Evolutionary conservation across 2,329 filamentous ascomycete species (phyloP), one percentile per base, ranked within the genome.

Genomic region (Orbilia oligospora): DNA sequence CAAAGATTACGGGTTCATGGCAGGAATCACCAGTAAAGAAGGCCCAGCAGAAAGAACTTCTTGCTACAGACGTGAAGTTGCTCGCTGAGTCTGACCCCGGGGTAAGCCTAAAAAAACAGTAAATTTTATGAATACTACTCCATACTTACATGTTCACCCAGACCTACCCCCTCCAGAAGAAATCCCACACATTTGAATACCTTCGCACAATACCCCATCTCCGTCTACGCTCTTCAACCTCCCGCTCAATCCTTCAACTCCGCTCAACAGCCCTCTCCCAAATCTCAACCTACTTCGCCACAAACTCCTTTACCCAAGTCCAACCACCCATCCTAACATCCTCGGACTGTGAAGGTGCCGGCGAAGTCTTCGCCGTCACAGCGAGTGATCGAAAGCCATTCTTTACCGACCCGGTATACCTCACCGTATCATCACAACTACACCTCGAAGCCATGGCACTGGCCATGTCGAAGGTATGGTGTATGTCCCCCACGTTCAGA

Each of bases 311-410:
- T 82, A 88, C 93, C 75, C 92, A 98, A 85, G 93, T 93, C 6
- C 95, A 98, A 81, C 93, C 96, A 3, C 96, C 96, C 3, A 91
- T 98, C 82, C 93, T 99, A 82, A 98, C 96, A 0, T 97, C 95
- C 0, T 97, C 95, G 0, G 96, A 99, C 83, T 99, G 96, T 83
- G 96, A 99, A 86, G 96, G 96, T 3, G 96, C 94, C 1, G 96
- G 96, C 0, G 94, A 98, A 83, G 95, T 97, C 18, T 99, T 99
- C 83, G 36, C 66, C n/a, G 68, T 79, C 24, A 48, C 84, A 86
- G 51, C 83, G 83, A 63, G 82, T 85, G 18, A 86, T 88, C 14
- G 55, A 36, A 75, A 55, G 16, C 84, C 87, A 66, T 98, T 97
- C 86, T 99, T 98, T 85, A 90, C 90, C 33, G 87, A 90, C 20